These are phyloP conservation scores for Sporothrix pseudoabietina DNA, from an alignment of 2,329 filamentous ascomycete species.

Conservation along the genomic window DNA sequence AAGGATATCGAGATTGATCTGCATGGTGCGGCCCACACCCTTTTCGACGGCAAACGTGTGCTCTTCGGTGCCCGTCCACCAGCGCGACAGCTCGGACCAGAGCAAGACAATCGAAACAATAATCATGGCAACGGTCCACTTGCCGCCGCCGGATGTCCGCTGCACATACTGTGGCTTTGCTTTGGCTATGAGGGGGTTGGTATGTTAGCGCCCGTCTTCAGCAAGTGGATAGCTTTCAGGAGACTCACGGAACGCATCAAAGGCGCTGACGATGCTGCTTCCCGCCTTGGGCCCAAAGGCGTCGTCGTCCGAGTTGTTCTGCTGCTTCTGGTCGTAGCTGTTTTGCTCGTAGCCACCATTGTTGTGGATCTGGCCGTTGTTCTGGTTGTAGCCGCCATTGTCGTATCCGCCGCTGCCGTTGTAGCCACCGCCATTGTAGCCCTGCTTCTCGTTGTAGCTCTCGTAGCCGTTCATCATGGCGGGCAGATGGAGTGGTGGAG, in stretches of 20 bases:
- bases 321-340: neutral
- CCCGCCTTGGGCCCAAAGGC: constrained; percentile 69
- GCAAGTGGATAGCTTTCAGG: neutral
- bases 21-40: constrained; percentile 80
- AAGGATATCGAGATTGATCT: constrained; percentile 95
- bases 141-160: constrained; percentile 80
- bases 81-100: constrained; percentile 75
- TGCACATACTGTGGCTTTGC: constrained; percentile 92
- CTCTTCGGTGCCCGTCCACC: constrained; percentile 81
- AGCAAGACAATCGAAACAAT: constrained; percentile 73
- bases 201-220: neutral
- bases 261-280: constrained; percentile 73
- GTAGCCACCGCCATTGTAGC: constrained; percentile 24
- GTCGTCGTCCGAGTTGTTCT: constrained; percentile 66
- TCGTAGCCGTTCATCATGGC: constrained; percentile 77
- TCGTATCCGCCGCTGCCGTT: constrained; percentile 48
- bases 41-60: constrained; percentile 95
- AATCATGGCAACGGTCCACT: constrained; percentile 86
- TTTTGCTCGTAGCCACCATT: neutral
- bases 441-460: constrained; percentile 63
- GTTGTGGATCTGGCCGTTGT: too few species aligned
- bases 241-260: constrained; percentile 90
- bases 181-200: constrained; percentile 65
- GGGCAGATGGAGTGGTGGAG: neutral
- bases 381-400: neutral